phyloP scores from a whole-genome alignment of 2,329 filamentous ascomycete genomes.

The Diaporthe eres region DNA sequence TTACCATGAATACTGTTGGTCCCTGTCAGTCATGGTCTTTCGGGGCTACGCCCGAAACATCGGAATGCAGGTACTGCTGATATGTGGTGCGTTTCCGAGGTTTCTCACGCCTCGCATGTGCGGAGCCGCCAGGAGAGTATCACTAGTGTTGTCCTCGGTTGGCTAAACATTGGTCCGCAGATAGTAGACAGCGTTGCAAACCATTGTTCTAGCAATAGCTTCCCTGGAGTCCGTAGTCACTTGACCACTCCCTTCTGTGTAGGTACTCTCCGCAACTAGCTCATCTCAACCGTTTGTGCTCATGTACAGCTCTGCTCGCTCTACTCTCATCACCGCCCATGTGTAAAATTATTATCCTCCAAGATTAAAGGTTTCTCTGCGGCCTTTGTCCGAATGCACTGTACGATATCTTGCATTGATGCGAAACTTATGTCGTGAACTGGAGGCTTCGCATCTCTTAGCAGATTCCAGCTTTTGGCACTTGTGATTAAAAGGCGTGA shows the following conservation, averaged over 20 bases:
- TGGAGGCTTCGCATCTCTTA: not conserved
- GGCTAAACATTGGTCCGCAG: rapidly evolving
- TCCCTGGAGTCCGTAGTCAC: too few relatives aligned
- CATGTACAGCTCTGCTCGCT: too few relatives aligned
- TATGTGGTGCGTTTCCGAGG: not conserved
- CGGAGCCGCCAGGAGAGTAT: not conserved
- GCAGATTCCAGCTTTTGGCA: not conserved
- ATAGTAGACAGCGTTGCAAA: too few relatives aligned
- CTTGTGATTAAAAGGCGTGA: not conserved
- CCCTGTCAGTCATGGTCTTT: not conserved
- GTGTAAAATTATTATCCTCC: too few relatives aligned
- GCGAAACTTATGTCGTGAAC: not conserved
- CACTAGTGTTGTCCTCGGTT: not conserved
- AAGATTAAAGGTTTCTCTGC: too few relatives aligned
- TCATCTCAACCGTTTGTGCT: too few relatives aligned
- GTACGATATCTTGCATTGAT: not conserved
- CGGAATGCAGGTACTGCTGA: not conserved
- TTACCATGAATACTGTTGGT: not conserved
- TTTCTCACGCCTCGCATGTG: not conserved
- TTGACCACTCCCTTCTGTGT: too few relatives aligned
- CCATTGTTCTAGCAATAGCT: too few relatives aligned
- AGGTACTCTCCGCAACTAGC: too few relatives aligned
- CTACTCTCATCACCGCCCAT: too few relatives aligned
- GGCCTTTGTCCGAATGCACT: too few relatives aligned
- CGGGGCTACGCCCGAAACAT: not conserved